A percentile compares a stretch with the other conserved stretches of the same genome.
Evolutionary conservation across 805 yeast genomes (phyloP).

Genomic region (Starmerella riodocensis): DNA sequence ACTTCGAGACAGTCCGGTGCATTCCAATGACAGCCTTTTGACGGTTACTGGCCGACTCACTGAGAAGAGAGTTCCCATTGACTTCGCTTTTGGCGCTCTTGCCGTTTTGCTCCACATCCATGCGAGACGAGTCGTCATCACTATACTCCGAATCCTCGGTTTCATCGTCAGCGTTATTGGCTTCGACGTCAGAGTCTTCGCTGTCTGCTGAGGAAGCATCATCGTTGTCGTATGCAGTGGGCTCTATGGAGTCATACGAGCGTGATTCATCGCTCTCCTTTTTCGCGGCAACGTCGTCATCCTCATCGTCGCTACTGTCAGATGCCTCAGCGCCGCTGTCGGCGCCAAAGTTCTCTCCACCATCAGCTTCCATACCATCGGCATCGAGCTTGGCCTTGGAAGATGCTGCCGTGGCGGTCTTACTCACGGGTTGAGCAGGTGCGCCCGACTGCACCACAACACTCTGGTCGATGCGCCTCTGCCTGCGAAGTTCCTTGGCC

Average conservation of each 20-base stretch:
- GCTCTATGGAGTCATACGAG: conserved; percentile 66
- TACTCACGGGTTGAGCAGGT: conserved; percentile 25
- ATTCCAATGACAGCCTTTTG: conserved; percentile 67
- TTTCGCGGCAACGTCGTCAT: conserved; percentile 78
- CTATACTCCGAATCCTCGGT: conserved; percentile 11
- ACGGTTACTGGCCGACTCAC: conserved; percentile 64
- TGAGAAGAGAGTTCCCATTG: too few species aligned
- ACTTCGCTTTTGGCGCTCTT: conserved; percentile 14
- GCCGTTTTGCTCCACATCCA: conserved; percentile 10
- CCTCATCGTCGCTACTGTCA: conserved; percentile 93
- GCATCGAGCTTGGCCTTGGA: conserved; percentile 21
- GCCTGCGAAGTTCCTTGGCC: conserved; percentile 69
- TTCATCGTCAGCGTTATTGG: conserved; percentile 26
- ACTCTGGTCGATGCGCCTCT: conserved; percentile 37
- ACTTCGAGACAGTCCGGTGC: conserved; percentile 60
- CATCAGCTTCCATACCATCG: conserved; percentile 24
- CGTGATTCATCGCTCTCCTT: conserved; percentile 78
- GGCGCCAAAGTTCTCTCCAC: conserved; percentile 25
- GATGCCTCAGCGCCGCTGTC: conserved; percentile 67
- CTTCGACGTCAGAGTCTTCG: conserved; percentile 32
- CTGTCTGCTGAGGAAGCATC: conserved; percentile 26
- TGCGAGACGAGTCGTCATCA: conserved; percentile 1
- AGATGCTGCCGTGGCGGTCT: conserved; percentile 46
- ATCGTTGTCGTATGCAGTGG: conserved; percentile 25
- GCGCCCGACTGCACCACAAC: conserved; percentile 30